These are phyloP conservation scores for Neofusicoccum kwambonambiense DNA, from an alignment of 2,329 filamentous ascomycete genomes.

Conservation along the genomic window DNA sequence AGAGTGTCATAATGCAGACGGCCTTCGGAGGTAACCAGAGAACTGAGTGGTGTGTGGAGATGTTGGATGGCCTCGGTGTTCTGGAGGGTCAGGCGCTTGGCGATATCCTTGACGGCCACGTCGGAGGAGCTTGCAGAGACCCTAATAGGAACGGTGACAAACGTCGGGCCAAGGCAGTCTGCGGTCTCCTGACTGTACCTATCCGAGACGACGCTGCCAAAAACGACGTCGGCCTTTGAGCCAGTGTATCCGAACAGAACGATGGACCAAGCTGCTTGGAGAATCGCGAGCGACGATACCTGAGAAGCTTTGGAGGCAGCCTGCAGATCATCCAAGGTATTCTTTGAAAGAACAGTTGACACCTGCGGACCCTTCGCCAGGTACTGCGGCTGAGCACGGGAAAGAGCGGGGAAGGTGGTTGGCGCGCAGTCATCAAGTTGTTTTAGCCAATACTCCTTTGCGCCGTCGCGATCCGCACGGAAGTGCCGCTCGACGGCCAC, in stretches of 20 bases:
- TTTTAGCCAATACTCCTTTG: slow-evolving; percentile 62
- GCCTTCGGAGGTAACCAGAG: slow-evolving; percentile 13
- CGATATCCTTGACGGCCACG: not conserved
- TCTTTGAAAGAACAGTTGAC: not conserved
- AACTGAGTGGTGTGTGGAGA: slow-evolving; percentile 13
- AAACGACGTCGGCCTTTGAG: slow-evolving; percentile 9
- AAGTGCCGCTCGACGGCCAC: slow-evolving; percentile 60
- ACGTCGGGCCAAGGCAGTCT: slow-evolving; percentile 15
- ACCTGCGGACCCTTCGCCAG: slow-evolving; percentile 4
- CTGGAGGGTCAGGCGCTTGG: slow-evolving; percentile 11
- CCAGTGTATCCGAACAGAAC: slow-evolving; percentile 16
- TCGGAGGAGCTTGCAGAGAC: slow-evolving; percentile 1
- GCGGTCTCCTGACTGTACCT: slow-evolving; percentile 14
- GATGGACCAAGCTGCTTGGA: slow-evolving; percentile 16
- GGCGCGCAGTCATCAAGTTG: slow-evolving; percentile 53
- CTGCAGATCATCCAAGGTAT: not conserved
- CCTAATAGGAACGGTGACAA: slow-evolving; percentile 15
- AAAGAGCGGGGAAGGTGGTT: slow-evolving; percentile 33
- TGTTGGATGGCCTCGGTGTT: slow-evolving; percentile 14
- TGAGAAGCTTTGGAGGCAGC: slow-evolving; percentile 11
- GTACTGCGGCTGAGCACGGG: not conserved
- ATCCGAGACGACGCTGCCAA: slow-evolving; percentile 17
- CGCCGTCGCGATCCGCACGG: slow-evolving; percentile 43
- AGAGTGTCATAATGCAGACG: slow-evolving; percentile 14
- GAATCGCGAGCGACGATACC: slow-evolving; percentile 8